Evolutionary conservation across 805 yeast genomes (phyloP), one percentile per base, ranked within the genome.

Genomic region (Kodamaea lidongshanica): DNA sequence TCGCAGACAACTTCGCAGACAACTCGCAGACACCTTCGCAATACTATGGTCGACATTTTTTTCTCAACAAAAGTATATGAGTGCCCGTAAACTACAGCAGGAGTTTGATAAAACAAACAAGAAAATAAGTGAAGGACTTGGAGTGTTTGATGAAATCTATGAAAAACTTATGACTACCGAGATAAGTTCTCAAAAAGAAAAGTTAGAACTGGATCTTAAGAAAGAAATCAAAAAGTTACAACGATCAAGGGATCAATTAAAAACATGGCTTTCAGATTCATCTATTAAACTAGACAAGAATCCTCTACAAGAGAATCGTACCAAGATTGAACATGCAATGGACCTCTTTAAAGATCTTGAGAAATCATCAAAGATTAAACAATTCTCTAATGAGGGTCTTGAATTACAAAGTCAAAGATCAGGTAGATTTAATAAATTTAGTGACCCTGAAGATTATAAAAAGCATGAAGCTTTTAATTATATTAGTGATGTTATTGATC

Each of bases 101-200:
- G 96, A 89, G 66, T 85, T 92, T 52, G 98, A 89, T 60, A 84
- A 88, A 51, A 86, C 88, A 48, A 86, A 86, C 57, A 86, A 92
- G 58, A 74, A 72, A 53, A 94, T 92, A 32, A 74, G 78, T 35
- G 98, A 89, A 63, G 98, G 98, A 7, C 71, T 89, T 24, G 77
- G 73, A 32, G 81, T 77, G 38, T 89, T 89, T 50, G 95, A 89
- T 49, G 78, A 72, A 32, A 76, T 85, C 19, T 82, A 89, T 49
- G 95, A 85, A 23, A 89, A 89, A 58, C 74, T 89, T 22, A 80
- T 77, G 56, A 70, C 71, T 29, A 76, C 94, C 28, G 88, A 86
- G 40, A 81, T 81, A 45, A 81, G 75, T 41, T 77, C 95, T 3
- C 95, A 88, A 54, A 83, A 89, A 61, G 97, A 89, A 54, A 89